A percentile compares a stretch with the other conserved stretches of the same genome.
These are phyloP conservation scores for Penicillium atrosanguineum DNA, from an alignment of 495 filamentous ascomycete species.

Conservation along the genomic window DNA sequence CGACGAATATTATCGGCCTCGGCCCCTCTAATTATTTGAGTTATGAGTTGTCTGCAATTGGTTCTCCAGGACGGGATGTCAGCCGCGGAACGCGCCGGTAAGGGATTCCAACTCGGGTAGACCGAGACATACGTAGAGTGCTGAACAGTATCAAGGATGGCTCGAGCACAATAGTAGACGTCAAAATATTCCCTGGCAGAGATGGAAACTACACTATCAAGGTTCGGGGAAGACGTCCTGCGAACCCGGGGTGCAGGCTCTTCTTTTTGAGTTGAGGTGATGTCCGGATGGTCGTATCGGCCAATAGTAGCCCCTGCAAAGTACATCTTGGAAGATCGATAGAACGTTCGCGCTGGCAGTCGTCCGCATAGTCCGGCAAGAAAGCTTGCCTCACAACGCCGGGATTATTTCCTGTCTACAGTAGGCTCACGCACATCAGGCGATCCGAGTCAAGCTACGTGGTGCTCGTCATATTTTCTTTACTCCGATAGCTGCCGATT, in stretches of 20 bases:
- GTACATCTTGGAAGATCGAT: background rate
- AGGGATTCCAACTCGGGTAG: constrained; percentile 6
- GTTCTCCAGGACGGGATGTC: constrained; percentile 3
- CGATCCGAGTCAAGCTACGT: constrained; percentile 6
- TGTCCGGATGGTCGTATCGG: background rate
- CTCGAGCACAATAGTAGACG: background rate
- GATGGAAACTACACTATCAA: background rate
- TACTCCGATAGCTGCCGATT: background rate
- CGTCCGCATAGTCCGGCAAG: background rate
- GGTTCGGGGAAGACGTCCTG: background rate
- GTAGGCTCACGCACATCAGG: constrained; percentile 3
- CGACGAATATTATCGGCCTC: background rate
- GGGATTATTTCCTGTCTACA: constrained; percentile 13
- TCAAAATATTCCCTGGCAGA: background rate
- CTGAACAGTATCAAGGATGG: background rate
- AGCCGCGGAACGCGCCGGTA: constrained; percentile 27
- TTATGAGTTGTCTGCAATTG: background rate
- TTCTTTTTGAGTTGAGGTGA: constrained; percentile 1
- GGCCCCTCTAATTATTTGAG: background rate
- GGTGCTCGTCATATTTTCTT: background rate
- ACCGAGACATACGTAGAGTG: background rate
- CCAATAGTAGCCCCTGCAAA: background rate
- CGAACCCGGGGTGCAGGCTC: background rate
- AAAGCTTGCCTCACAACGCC: constrained; percentile 1
- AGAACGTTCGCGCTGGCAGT: background rate